phyloP scores from a whole-genome alignment of 345 rosid species.

The Psidium friedrichsthalianum region DNA sequence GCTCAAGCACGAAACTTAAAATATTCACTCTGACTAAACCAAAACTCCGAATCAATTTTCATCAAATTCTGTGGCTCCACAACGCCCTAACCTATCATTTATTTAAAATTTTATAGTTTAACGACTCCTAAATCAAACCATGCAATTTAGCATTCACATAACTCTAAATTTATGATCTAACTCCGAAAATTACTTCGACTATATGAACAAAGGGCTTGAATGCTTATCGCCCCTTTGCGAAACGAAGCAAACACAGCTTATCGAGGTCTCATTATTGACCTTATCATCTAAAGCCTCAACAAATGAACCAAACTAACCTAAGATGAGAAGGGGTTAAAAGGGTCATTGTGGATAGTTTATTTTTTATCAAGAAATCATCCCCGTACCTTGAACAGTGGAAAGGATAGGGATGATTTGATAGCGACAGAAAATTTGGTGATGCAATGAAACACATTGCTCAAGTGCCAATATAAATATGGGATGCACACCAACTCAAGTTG shows the following conservation, averaged over 20 bases:
- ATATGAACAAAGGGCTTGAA: background rate
- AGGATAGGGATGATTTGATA: slow-evolving; percentile 27
- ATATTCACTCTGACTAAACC: too few species aligned
- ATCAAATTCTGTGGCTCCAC: too few species aligned
- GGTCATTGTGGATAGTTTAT: background rate
- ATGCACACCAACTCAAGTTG: slow-evolving; percentile 12
- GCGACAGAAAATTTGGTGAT: slow-evolving; percentile 26
- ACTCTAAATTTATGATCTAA: background rate
- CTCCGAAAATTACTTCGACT: background rate
- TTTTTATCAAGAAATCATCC: background rate
- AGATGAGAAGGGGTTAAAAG: background rate
- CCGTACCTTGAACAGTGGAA: background rate
- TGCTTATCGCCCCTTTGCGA: rapidly evolving
- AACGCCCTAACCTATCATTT: background rate
- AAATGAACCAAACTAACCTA: background rate
- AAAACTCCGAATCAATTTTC: too few species aligned
- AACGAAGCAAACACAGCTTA: background rate
- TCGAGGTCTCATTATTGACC: background rate
- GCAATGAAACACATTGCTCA: slow-evolving; percentile 2
- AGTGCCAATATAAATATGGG: slow-evolving; percentile 46
- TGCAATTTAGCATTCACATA: too few species aligned
- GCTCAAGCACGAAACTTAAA: too few species aligned
- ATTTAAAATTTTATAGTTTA: too few species aligned
- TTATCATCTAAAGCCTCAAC: background rate
- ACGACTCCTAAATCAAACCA: background rate